Evolutionary conservation across 2,329 filamentous ascomycete species (phyloP).

Genomic region (Fusarium dimerum): DNA sequence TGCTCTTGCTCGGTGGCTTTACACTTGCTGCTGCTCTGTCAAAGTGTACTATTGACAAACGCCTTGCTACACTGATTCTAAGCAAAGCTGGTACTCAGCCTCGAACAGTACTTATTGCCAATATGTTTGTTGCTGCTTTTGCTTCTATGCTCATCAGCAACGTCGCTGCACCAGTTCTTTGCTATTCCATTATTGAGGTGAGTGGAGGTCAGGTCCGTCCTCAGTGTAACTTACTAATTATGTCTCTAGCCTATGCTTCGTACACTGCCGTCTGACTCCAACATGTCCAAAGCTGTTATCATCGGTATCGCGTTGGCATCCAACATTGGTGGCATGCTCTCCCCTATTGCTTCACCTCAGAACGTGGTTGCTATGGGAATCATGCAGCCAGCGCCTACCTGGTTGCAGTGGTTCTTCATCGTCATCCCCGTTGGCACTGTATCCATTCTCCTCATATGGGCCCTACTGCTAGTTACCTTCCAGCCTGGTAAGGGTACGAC

Average conservation of each 20-base stretch:
- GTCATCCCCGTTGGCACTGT: slow-evolving; percentile 90
- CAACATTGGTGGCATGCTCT: slow-evolving; percentile 95
- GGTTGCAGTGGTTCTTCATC: slow-evolving; percentile 97
- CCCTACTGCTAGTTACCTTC: slow-evolving; percentile 82
- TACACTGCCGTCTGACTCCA: slow-evolving; percentile 84
- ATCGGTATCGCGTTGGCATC: slow-evolving; percentile 93
- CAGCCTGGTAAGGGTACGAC: slow-evolving; percentile 80
- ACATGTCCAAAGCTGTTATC: slow-evolving; percentile 93
- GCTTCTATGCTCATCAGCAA: slow-evolving; percentile 99
- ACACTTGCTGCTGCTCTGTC: slow-evolving; percentile 92
- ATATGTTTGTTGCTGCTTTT: slow-evolving; percentile 98
- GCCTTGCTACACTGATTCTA: slow-evolving; percentile 92
- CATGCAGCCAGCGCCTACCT: slow-evolving; percentile 88
- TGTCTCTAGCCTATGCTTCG: slow-evolving; percentile 77
- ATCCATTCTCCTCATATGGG: slow-evolving; percentile 86
- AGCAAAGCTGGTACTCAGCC: slow-evolving; percentile 95
- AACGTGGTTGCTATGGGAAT: slow-evolving; percentile 96
- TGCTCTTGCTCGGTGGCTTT: slow-evolving; percentile 94
- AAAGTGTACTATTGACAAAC: slow-evolving; percentile 97
- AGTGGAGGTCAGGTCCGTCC: slow-evolving; percentile 20
- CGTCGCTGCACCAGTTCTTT: slow-evolving; percentile 93
- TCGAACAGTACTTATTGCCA: slow-evolving; percentile 86
- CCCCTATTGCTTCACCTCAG: slow-evolving; percentile 94
- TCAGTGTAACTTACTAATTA: slow-evolving; percentile 7
- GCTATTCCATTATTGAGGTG: slow-evolving; percentile 96